These are phyloP conservation scores for Ogataea naganishii DNA, from an alignment of 805 yeast species.

Conservation along the genomic window DNA sequence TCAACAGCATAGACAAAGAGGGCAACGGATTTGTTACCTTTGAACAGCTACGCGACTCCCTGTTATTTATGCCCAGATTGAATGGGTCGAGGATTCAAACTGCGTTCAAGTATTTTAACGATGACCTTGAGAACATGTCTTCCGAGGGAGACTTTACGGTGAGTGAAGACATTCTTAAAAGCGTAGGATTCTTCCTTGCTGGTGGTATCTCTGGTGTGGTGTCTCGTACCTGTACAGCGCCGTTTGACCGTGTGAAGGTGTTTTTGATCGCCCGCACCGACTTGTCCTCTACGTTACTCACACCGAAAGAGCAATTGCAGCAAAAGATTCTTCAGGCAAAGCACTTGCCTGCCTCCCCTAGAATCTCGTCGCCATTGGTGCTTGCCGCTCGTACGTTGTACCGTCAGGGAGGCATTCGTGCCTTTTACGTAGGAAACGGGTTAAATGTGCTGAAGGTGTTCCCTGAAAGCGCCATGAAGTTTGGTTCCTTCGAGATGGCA, in stretches of 20 bases:
- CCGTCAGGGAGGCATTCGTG: constrained; percentile 78
- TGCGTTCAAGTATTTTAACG: constrained; percentile 73
- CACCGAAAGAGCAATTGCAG: constrained; percentile 36
- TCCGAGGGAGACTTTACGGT: constrained; percentile 91
- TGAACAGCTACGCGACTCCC: constrained; percentile 79
- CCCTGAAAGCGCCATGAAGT: constrained; percentile 96
- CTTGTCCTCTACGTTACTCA: constrained; percentile 58
- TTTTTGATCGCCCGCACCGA: constrained; percentile 89
- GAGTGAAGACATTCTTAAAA: constrained; percentile 67
- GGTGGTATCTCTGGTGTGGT: constrained; percentile 96
- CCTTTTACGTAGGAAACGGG: constrained; percentile 94
- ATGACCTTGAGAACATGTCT: constrained; percentile 67
- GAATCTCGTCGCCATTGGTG: constrained; percentile 63
- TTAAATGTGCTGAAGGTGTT: constrained; percentile 87
- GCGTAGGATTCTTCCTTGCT: constrained; percentile 85
- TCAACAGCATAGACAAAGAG: constrained; percentile 44
- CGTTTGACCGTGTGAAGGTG: constrained; percentile 91
- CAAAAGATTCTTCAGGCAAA: constrained; percentile 25
- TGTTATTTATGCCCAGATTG: constrained; percentile 73
- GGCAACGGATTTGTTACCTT: constrained; percentile 64
- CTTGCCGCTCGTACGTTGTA: constrained; percentile 78
- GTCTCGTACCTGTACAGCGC: constrained; percentile 94
- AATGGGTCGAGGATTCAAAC: constrained; percentile 72
- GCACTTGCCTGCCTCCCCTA: constrained; percentile 33
- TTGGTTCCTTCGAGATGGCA: constrained; percentile 88